Evolutionary conservation across 768 basidiomycete genomes (phyloP).

Genomic region (Tulasnella sp.): DNA sequence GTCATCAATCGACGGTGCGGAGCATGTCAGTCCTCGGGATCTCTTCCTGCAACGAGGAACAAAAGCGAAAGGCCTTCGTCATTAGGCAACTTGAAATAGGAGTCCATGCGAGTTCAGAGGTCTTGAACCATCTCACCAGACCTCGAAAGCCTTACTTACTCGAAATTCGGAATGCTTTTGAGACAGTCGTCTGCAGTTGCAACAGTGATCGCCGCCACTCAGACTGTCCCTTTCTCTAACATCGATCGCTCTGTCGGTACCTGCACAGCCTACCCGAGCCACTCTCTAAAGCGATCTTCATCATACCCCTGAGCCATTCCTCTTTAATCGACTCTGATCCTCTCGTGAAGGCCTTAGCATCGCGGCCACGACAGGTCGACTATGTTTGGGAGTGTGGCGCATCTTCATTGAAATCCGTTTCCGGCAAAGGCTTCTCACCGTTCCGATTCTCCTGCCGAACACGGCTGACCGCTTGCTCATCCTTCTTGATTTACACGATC

Average conservation of each 20-base stretch:
- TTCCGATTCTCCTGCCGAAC: neutral
- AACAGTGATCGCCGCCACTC: too few relatives aligned
- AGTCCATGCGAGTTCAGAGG: neutral
- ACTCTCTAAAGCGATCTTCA: too few relatives aligned
- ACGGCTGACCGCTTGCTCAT: neutral
- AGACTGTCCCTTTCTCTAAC: too few relatives aligned
- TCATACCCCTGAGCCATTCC: too few relatives aligned
- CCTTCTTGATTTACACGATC: too few relatives aligned
- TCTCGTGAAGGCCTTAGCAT: too few relatives aligned
- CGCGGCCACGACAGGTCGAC: neutral
- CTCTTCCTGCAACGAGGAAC: neutral
- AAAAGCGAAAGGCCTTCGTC: neutral
- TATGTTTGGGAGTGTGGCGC: neutral
- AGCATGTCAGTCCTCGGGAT: neutral
- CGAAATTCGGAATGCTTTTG: too few relatives aligned
- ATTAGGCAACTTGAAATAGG: neutral
- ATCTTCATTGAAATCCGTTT: neutral
- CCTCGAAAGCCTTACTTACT: too few relatives aligned
- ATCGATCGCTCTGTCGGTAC: too few relatives aligned
- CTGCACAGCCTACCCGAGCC: too few relatives aligned
- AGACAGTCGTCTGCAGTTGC: too few relatives aligned
- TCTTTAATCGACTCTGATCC: too few relatives aligned
- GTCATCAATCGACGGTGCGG: neutral
- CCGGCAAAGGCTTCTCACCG: neutral
- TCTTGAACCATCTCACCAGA: neutral